A percentile compares a stretch with the other conserved stretches of the same genome.
phyloP scores from a whole-genome alignment of 345 rosid species.

The Corchorus olitorius region DNA sequence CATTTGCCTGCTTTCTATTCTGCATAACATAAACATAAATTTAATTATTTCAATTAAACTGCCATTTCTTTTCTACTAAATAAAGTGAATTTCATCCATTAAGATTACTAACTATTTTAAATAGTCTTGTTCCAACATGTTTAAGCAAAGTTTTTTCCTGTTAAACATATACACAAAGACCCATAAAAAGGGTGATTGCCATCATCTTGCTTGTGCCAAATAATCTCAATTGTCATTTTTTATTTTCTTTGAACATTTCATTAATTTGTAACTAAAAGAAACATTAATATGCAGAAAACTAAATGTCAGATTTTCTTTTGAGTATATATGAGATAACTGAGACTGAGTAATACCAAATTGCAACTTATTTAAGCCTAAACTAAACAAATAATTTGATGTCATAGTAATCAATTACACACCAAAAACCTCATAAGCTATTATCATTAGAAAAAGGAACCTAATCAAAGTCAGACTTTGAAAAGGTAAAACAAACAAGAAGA shows the following conservation, averaged over 20 bases:
- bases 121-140: conserved; percentile 2
- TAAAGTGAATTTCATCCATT: background rate
- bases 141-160: background rate
- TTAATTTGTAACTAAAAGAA: too few species aligned
- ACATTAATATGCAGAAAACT: too few species aligned
- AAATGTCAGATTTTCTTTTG: background rate
- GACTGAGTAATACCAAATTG: background rate
- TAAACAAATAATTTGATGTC: background rate
- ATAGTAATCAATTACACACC: background rate
- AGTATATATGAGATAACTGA: background rate
- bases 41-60: background rate
- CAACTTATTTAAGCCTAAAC: background rate
- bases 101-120: background rate
- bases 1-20: conserved; percentile 45
- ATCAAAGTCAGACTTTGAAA: background rate
- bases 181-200: background rate
- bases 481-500: background rate
- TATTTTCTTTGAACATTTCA: too few species aligned
- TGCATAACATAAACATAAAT: conserved; percentile 20
- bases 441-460: background rate
- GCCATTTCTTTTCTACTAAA: background rate
- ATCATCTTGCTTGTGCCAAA: background rate
- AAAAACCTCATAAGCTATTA: background rate
- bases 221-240: background rate
- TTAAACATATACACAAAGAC: background rate